Conservation (phyloP, 1,284 basidiomycete species). For the Malassezia globosa region DNA sequence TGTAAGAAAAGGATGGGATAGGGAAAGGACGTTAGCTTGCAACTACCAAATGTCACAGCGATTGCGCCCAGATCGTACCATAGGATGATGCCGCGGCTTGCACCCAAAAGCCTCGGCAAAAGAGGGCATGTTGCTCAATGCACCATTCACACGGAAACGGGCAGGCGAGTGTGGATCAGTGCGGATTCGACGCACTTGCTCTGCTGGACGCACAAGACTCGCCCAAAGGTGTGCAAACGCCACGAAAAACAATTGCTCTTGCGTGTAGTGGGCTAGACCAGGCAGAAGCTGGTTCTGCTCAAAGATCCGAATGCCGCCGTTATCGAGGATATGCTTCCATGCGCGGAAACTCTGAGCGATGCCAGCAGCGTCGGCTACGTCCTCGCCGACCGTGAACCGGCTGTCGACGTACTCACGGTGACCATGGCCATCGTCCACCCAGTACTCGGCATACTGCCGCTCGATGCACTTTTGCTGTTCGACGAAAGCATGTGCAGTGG, state of each 20-base stretch:
- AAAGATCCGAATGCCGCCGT: conserved; percentile 26
- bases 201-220: conserved; percentile 28
- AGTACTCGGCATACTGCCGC: conserved; percentile 73
- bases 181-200: conserved; percentile 30
- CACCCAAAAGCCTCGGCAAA: conserved; percentile 40
- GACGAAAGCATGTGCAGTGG: conserved; percentile 72
- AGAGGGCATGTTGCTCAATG: conserved; percentile 29
- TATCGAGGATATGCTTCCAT: conserved; percentile 39
- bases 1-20: background rate
- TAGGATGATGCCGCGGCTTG: conserved; percentile 29
- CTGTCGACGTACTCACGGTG: conserved; percentile 73
- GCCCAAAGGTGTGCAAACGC: conserved; percentile 36
- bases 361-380: conserved; percentile 56
- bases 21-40: background rate
- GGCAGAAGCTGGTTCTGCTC: conserved; percentile 41
- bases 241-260: conserved; percentile 48
- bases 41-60: conserved; percentile 42
- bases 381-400: conserved; percentile 55
- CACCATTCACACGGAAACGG: conserved; percentile 34
- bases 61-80: conserved; percentile 25
- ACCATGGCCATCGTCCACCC: conserved; percentile 71
- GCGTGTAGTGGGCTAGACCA: conserved; percentile 36
- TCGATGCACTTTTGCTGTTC: conserved; percentile 74
- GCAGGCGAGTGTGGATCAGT: conserved; percentile 44
- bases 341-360: conserved; percentile 46